Conservation (phyloP, 441 rosid genomes). For the Pelargonium fulgidum region DNA sequence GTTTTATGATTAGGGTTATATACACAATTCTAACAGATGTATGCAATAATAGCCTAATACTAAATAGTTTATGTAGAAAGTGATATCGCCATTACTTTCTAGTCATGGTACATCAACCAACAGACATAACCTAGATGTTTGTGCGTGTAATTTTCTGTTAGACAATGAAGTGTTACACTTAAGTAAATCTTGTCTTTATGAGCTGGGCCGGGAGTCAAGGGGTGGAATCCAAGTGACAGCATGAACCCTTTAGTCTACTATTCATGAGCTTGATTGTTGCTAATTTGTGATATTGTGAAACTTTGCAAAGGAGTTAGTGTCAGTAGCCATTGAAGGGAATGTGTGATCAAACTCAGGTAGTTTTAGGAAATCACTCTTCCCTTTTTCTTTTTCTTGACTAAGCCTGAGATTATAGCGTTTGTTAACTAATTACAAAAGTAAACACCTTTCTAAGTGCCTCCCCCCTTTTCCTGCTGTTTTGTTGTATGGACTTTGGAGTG, state of each 20-base stretch:
- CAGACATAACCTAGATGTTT: no score
- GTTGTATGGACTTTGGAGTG: no score
- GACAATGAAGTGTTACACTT: neutral
- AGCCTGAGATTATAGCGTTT: neutral
- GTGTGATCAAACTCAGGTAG: neutral
- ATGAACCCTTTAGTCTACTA: neutral
- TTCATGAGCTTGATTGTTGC: neutral
- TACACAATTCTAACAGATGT: neutral
- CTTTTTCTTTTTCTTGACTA: neutral
- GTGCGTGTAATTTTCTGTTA: neutral
- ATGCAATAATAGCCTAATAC: constrained; percentile 1
- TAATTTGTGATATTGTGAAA: neutral
- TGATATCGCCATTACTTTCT: no score
- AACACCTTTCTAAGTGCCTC: no score
- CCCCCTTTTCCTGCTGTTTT: no score
- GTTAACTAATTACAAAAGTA: neutral
- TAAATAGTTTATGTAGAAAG: neutral
- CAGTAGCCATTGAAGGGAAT: neutral
- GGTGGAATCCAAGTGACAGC: neutral
- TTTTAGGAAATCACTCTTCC: neutral
- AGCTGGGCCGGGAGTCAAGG: neutral
- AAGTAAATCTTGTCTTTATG: neutral
- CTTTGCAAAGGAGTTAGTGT: neutral
- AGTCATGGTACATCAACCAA: no score
- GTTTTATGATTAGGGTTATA: no score